Conservation (phyloP, 768 basidiomycete genomes). For the Pleurotus platypus region DNA sequence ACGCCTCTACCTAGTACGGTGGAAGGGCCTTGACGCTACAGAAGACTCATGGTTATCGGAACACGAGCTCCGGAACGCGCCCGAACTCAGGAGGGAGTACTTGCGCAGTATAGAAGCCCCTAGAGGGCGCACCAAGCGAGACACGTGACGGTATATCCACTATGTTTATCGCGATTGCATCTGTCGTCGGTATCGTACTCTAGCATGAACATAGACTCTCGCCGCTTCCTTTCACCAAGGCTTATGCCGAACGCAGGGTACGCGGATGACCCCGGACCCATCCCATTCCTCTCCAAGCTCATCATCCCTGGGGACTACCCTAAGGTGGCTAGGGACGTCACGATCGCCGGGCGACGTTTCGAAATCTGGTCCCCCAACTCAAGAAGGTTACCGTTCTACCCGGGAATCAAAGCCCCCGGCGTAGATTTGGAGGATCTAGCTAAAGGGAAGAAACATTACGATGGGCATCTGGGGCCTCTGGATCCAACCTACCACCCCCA, state of each 20-base stretch:
- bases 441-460: background rate
- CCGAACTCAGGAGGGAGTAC: too few relatives aligned
- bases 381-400: background rate
- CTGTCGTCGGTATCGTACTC: too few relatives aligned
- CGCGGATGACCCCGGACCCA: background rate
- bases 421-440: background rate
- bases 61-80: too few relatives aligned
- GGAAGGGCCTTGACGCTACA: too few relatives aligned
- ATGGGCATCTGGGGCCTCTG: background rate
- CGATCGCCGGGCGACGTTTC: background rate
- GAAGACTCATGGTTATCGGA: too few relatives aligned
- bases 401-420: background rate
- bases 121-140: too few relatives aligned
- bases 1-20: too few relatives aligned
- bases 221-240: background rate
- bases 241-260: background rate
- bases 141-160: too few relatives aligned
- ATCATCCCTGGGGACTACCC: background rate
- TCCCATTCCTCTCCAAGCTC: background rate
- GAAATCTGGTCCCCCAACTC: conserved; percentile 1
- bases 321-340: background rate
- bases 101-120: too few relatives aligned
- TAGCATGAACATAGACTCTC: too few relatives aligned
- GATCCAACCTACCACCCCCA: background rate
- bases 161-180: too few relatives aligned